Base-by-base conservation (phyloP, 1,284 basidiomycete species). In the Chalciporus sp. region DNA sequence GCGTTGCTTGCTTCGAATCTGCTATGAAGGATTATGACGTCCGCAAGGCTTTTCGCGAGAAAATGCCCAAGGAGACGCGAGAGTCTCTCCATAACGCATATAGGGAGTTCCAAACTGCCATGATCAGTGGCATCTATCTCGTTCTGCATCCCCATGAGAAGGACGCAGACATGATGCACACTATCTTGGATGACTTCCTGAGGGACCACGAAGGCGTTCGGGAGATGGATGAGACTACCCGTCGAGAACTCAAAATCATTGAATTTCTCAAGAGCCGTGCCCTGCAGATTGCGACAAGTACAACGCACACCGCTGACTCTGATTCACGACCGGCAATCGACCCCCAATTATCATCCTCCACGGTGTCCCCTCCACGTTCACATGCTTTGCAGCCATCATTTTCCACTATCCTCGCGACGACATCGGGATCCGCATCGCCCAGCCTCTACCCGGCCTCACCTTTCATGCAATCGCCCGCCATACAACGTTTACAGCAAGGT, bases 101-200 rank as follows among this genome's bases (percentile, higher is more conserved):
- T 64, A 78, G 90, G 49, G 90, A 92, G 64, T 92, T 92, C 70
- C 89, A 92, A 67, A 86, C 89, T 3, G 87, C 90, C 5, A 90
- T 93, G 89, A 87, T 92, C 57, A 87, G 86, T 58, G 90, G 91
- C 8, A 91, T 93, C 52, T 91, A 91, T 66, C 80, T 92, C 47
- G 83, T 90, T 42, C 75, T 93, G 19, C 83, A 93, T 59, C 90
- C 89, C 2, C 82, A 77, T 46, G 89, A 89, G 2, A 76, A 78
- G 59, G 79, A 90, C 62, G 83, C 84, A 7, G 75, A 74, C 3
- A 78, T 76, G 43, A 92, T 93, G 87, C 86, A 88, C 59, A 75
- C 79, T 35, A 90, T 94, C 47, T 72, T 94, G 51, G 88, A 93
- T 61, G 80, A 77, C 8, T 94, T 92, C 68, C 76, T 92, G 58